Evolutionary conservation across 345 rosid species (phyloP).

Genomic region (Rhodomyrtus tomentosa): DNA sequence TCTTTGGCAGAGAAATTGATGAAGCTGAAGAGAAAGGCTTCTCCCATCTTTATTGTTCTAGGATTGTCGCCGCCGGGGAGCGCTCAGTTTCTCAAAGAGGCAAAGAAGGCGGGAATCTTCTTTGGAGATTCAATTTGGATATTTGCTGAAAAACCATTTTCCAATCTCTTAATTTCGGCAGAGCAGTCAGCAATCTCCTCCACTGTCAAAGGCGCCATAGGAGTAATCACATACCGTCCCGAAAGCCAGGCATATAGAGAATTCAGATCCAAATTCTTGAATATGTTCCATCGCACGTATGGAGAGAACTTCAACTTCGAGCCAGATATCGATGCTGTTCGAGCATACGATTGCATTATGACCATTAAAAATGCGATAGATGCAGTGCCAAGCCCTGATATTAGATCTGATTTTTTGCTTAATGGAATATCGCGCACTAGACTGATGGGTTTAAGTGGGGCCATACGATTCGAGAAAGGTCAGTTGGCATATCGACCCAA

Average conservation of each 20-base stretch:
- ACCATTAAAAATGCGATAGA: slow-evolving; percentile 3
- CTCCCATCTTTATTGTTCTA: slow-evolving; percentile 39
- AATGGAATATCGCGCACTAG: slow-evolving; percentile 6
- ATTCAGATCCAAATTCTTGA: slow-evolving; percentile 13
- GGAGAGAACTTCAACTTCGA: slow-evolving; percentile 12
- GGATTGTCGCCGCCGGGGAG: slow-evolving; percentile 18
- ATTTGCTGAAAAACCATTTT: neutral
- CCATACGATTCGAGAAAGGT: slow-evolving; percentile 14
- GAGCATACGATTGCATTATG: slow-evolving; percentile 31
- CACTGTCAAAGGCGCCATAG: slow-evolving; percentile 36
- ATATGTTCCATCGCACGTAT: slow-evolving; percentile 3
- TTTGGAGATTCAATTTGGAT: slow-evolving; percentile 39
- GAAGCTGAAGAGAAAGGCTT: slow-evolving; percentile 3
- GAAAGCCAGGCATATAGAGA: slow-evolving; percentile 1
- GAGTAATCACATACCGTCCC: slow-evolving; percentile 19
- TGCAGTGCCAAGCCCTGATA: neutral
- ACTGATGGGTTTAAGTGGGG: slow-evolving; percentile 33
- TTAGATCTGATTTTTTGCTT: neutral
- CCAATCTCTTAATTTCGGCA: neutral
- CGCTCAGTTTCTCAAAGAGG: slow-evolving; percentile 22
- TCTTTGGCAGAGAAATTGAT: slow-evolving; percentile 14
- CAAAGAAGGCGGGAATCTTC: slow-evolving; percentile 22
- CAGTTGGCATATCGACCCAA: neutral
- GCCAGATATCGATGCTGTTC: slow-evolving; percentile 21
- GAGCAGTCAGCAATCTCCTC: slow-evolving; percentile 6